These are phyloP conservation scores for Penicillium macrosclerotiorum DNA, from an alignment of 495 filamentous ascomycete species.

Conservation along the genomic window DNA sequence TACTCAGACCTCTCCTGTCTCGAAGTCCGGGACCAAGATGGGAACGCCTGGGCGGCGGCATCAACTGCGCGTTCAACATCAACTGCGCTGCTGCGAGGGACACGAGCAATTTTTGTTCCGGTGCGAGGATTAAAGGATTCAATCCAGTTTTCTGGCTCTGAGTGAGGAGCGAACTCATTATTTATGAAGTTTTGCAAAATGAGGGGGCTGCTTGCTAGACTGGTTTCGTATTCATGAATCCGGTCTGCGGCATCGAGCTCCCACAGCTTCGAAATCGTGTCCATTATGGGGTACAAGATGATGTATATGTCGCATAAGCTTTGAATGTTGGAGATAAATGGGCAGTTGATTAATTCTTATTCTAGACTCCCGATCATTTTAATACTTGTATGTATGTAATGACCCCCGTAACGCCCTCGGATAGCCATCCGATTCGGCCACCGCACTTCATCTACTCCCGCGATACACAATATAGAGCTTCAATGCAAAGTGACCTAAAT, in stretches of 20 bases:
- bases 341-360: too few species aligned
- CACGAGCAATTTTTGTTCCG: conserved; percentile 5
- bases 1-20: conserved; percentile 12
- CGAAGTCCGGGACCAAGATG: conserved; percentile 11
- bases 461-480: too few species aligned
- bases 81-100: conserved; percentile 4
- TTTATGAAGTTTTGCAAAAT: conserved; percentile 14
- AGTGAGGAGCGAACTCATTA: conserved; percentile 3
- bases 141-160: conserved; percentile 4
- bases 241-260: conserved; percentile 5
- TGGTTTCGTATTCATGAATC: conserved; percentile 2
- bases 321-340: too few species aligned
- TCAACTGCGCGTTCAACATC: conserved; percentile 12
- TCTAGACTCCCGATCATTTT: too few species aligned
- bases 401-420: too few species aligned
- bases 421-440: conserved; percentile 5
- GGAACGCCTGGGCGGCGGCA: conserved; percentile 14
- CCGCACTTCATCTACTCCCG: too few species aligned
- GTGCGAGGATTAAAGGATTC: conserved; percentile 15
- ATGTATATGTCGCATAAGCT: too few species aligned
- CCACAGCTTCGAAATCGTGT: conserved; percentile 8
- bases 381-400: too few species aligned
- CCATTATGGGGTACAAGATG: not conserved
- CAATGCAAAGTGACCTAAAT: too few species aligned
- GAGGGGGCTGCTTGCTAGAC: conserved; percentile 3